phyloP scores from a whole-genome alignment of 2,329 filamentous ascomycete genomes.

The Dothideomycetes sp. region DNA sequence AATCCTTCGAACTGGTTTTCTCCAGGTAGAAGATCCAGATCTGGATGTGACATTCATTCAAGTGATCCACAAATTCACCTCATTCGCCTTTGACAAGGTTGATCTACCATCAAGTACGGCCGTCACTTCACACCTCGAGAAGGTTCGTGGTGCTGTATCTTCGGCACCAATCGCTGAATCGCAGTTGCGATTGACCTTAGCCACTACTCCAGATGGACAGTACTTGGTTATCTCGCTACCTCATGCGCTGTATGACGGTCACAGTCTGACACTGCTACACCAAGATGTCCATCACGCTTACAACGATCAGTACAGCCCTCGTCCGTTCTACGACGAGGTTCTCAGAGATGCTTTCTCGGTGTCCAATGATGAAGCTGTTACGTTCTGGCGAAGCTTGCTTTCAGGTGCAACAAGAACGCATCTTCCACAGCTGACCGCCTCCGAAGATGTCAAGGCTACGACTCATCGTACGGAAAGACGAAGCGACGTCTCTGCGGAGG shows the following conservation, averaged over 20 bases:
- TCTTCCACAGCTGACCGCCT: conserved; percentile 27
- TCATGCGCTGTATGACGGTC: conserved; percentile 85
- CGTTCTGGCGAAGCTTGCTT: conserved; percentile 66
- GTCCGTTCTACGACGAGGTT: conserved; percentile 44
- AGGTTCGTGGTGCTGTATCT: conserved; percentile 28
- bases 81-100: conserved; percentile 29
- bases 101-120: conserved; percentile 7
- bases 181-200: conserved; percentile 31
- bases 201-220: conserved; percentile 25
- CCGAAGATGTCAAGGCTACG: conserved; percentile 13
- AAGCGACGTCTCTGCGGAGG: conserved; percentile 34
- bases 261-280: conserved; percentile 68
- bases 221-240: conserved; percentile 62
- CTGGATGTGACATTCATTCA: conserved; percentile 50
- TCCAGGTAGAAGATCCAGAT: conserved; percentile 52
- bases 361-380: conserved; percentile 38
- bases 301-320: conserved; percentile 29
- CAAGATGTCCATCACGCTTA: conserved; percentile 62
- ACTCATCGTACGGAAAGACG: conserved; percentile 38
- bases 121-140: conserved; percentile 19
- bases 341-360: conserved; percentile 46
- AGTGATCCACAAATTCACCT: conserved; percentile 33
- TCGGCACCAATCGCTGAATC: conserved; percentile 13
- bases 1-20: conserved; percentile 68
- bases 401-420: conserved; percentile 37